Base-by-base conservation (phyloP, 129 eudicot species). In the Centrapalus pauciflorus region DNA sequence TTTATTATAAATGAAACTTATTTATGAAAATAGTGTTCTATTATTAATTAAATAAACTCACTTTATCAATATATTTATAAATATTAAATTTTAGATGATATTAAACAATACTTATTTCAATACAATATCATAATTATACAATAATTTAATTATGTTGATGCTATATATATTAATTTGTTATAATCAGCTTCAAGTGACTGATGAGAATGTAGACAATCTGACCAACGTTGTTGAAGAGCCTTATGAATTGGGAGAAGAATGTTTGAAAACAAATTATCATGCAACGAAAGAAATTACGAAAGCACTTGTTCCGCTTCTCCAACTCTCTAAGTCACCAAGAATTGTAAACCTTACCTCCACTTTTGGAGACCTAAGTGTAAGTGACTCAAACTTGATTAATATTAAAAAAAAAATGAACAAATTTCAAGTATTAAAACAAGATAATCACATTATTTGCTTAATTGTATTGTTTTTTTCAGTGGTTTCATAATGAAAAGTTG, bases 281-380 rank as follows among this genome's bases (percentile, higher is more conserved):
- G 79, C 69, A 37, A 23, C 67, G 12, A 64, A 73, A 66, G 11
- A 19, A n/a, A 10, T 55, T 14, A 66, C 76, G 7, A 52, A 55
- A 48, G 72, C 72, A 12, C 65, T 74, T 56, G 14, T 74, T 66
- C 79, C 73, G 19, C 79, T 74, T 34, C 79, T 74, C 13, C 67
- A 66, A 23, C 60, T 56, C 7, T 66, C 79, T 19, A 21, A 41
- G 10, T 66, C 79, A 4, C 66, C 79, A 7, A 41, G 67, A 74
- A 26, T 75, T 27, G 74, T 75, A 9, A 75, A 75, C 19, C 26
- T 75, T 20, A 13, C 64, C 45, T 75, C 80, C 21, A 17, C 4
- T 4, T 40, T 16, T 6, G 74, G 78, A 13, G n/a, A 34, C 17
- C 16, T 63, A 34, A 10, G 7, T 27, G 78, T 64, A 73, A 14